phyloP scores from a whole-genome alignment of 148 eudicot species.

The Simmondsia chinensis region DNA sequence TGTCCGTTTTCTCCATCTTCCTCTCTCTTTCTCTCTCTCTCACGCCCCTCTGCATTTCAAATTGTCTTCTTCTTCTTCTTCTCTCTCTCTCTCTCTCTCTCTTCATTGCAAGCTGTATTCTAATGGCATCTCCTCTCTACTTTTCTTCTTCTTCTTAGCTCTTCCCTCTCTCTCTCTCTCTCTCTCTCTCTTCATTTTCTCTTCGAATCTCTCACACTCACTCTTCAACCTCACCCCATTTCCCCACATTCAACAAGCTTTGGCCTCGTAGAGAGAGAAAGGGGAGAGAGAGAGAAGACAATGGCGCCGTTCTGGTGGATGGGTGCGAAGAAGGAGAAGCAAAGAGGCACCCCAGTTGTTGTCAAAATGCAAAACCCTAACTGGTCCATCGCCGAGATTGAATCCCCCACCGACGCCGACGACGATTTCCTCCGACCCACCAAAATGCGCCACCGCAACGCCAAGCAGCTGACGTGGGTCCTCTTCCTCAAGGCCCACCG shows the following conservation, averaged over 20 bases:
- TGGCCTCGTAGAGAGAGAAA: not conserved
- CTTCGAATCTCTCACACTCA: not conserved
- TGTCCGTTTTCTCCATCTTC: too few species aligned
- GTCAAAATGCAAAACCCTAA: conserved; percentile 53
- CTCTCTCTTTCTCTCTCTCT: too few species aligned
- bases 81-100: too few species aligned
- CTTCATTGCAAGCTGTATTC: not conserved
- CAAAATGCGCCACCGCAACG: conserved; percentile 40
- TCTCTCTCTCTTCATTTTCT: conserved; percentile 3
- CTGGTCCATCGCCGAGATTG: conserved; percentile 36
- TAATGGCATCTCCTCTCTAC: not conserved
- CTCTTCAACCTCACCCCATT: not conserved
- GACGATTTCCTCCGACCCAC: conserved; percentile 24
- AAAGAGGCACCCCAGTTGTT: conserved; percentile 45
- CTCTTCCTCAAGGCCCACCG: conserved; percentile 43
- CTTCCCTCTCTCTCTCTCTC: not conserved
- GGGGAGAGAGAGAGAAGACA: not conserved
- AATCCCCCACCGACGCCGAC: conserved; percentile 34
- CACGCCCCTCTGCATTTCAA: too few species aligned
- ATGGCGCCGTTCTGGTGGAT: conserved; percentile 34
- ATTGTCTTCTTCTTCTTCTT: too few species aligned
- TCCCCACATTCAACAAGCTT: not conserved
- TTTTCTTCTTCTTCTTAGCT: not conserved
- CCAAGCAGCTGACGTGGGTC: conserved; percentile 53
- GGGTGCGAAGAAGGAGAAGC: conserved; percentile 17